Evolutionary conservation across 352 stramenopile species (phyloP), one percentile per base, ranked within the genome.

Genomic region (Phytophthora colocasiae): DNA sequence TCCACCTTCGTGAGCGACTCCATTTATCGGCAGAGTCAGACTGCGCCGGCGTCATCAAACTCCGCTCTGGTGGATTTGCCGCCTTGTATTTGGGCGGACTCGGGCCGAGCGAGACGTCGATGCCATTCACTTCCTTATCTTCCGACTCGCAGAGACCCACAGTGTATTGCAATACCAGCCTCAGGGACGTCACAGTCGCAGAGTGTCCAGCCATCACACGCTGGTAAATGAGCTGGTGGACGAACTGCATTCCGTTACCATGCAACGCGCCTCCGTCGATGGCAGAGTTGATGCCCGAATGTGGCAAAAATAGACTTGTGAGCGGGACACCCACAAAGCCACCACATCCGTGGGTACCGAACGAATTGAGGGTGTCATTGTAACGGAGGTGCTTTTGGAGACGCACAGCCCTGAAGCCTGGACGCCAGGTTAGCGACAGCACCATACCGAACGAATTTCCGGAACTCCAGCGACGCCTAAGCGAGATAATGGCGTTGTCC

Each of bases 61-160:
- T 58, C 1, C 43, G 17, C 19, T 34, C 31, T 34, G 8, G 1
- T 8, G 31, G 31, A 34, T 34, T 34, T 34, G 31, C 31, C 31
- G 31, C 8, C 31, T 62, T 59, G 15, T 58, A 49, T 36, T 9
- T 17, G 9, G 32, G 39, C 29, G 53, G 62, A 75, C 29, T 63
- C 57, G 39, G 58, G 65, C 90, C 80, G 57, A 91, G 86, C 27
- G 79, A 88, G 14, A 92, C 66, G 62, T 92, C 83, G 32, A 94
- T 82, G 29, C 86, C 80, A 44, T 83, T 84, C 40, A 90, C 71
- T 51, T 94, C 86, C 62, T 89, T 91, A 26, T 89, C 86, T 39
- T 89, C 82, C 14, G 80, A 83, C 12, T 93, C 81, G 19, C 85
- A 80, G 17, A 93, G 58, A 19, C 82, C 80, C 32, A 89, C 77